These are phyloP conservation scores for Geotrichum siamense DNA, from an alignment of 1,139 yeast species.

Conservation along the genomic window DNA sequence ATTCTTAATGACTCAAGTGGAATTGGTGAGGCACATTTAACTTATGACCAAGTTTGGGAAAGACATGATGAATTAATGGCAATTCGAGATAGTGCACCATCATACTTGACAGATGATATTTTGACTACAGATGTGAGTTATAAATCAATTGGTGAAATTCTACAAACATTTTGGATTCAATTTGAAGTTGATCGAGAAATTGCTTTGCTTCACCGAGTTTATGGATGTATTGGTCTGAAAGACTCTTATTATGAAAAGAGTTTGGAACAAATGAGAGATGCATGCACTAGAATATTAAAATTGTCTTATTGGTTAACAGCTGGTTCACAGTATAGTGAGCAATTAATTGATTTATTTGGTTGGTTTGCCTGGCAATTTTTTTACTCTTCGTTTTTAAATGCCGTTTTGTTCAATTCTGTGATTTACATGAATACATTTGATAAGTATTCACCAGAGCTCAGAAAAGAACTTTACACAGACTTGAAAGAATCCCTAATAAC, in stretches of 20 bases:
- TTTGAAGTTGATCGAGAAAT: constrained; percentile 29
- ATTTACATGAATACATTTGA: constrained; percentile 23
- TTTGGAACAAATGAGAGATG: constrained; percentile 26
- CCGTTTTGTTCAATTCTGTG: constrained; percentile 24
- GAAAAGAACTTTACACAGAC: constrained; percentile 2
- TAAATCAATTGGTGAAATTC: constrained; percentile 21
- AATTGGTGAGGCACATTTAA: constrained; percentile 4
- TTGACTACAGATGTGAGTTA: not conserved
- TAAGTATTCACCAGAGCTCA: constrained; percentile 17
- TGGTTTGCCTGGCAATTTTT: constrained; percentile 21
- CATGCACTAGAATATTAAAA: constrained; percentile 28
- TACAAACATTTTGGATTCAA: constrained; percentile 31
- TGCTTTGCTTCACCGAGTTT: constrained; percentile 32
- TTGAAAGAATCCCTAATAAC: not conserved
- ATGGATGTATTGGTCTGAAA: constrained; percentile 23
- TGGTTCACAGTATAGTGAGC: constrained; percentile 24
- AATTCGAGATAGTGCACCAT: constrained; percentile 25
- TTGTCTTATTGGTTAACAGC: constrained; percentile 30
- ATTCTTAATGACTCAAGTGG: constrained; percentile 9
- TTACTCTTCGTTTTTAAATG: constrained; percentile 24
- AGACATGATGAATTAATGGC: constrained; percentile 26
- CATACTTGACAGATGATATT: constrained; percentile 18
- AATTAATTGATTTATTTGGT: constrained; percentile 23
- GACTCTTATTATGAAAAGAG: constrained; percentile 23
- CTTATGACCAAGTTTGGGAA: constrained; percentile 24